Conservation (phyloP, 192 early-diverging fungal species). For the Haplosporangium gracile region DNA sequence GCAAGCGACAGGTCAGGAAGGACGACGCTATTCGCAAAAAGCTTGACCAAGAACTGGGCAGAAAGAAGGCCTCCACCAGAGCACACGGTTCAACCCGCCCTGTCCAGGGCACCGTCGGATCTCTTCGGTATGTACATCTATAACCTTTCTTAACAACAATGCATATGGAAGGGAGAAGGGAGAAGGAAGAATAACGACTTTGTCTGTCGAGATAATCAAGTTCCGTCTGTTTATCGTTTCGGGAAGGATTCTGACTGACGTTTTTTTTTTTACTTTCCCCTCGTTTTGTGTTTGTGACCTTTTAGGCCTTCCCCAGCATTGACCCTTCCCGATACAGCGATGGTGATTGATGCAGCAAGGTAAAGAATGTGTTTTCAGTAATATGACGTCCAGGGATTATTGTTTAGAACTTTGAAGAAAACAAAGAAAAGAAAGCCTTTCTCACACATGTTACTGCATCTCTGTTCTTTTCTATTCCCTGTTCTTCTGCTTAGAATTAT, state of each 20-base stretch:
- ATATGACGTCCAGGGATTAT: neutral
- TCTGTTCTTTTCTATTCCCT: neutral
- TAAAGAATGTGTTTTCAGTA: constrained; percentile 22
- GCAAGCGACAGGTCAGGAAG: constrained; percentile 61
- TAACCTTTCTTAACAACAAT: constrained; percentile 6
- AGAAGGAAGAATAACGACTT: constrained; percentile 1
- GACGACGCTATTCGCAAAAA: constrained; percentile 81
- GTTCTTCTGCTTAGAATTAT: constrained; percentile 33
- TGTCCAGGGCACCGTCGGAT: constrained; percentile 65
- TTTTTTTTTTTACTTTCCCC: constrained; percentile 1
- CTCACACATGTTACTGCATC: constrained; percentile 5
- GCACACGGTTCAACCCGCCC: constrained; percentile 53
- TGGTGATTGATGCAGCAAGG: constrained; percentile 58
- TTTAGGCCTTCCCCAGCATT: constrained; percentile 46
- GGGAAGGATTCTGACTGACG: constrained; percentile 1
- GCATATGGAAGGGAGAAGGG: neutral
- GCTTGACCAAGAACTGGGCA: constrained; percentile 75
- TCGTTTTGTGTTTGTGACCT: neutral
- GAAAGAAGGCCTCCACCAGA: constrained; percentile 42
- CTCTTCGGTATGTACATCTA: constrained; percentile 39
- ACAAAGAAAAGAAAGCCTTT: neutral
- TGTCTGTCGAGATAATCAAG: constrained; percentile 8
- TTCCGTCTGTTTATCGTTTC: constrained; percentile 13
- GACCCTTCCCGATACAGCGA: constrained; percentile 45
- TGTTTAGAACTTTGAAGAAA: neutral